Base-by-base conservation (phyloP, 2,329 filamentous ascomycete species). In the Pestalotiopsis sp. region DNA sequence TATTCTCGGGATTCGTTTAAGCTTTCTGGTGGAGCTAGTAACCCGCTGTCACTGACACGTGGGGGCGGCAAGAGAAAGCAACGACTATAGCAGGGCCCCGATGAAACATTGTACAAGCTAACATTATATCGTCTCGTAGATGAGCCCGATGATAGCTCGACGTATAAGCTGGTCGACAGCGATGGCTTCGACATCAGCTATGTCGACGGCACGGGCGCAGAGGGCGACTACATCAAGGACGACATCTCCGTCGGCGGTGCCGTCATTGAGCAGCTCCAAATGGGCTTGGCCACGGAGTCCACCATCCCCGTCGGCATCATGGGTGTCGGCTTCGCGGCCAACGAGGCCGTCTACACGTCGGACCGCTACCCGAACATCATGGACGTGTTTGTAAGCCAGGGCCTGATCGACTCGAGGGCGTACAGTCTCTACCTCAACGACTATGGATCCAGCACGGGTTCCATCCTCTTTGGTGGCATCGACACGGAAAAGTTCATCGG, bases 391-490 rank as follows among this genome's bases (percentile, higher is more conserved):
- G 84, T 88, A 25, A 77, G 86, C 31, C 86, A 92, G 73, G 87
- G 87, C 57, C 76, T 87, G 64, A 92, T 93, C 75, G 83, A 85
- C 66, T 84, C 84, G 36, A 87, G 88, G 73, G 89, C 90, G 3
- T 94, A 92, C 80, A 93, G 90, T 70, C 80, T 94, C 78, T 73
- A 80, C 78, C 65, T 83, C 66, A 83, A 86, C 72, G 82, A 86
- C 75, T 75, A 82, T 41, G 84, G 88, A 66, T 85, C 89, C 4
- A 85, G 84, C 27, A 86, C 84, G 0, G 91, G 91, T 57, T 87
- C 83, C 70, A 88, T 93, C 70, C 82, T 93, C 14, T 93, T 93
- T 72, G 91, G 91, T 68, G 91, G 91, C 62, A 84, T 93, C 68
- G 90, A 93, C 80, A 90, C 85, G 1, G 85, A 84, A 69, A 92